phyloP scores from a whole-genome alignment of 225 moss, liverwort and hornwort genomes.

The Sphagnum tenellum region DNA sequence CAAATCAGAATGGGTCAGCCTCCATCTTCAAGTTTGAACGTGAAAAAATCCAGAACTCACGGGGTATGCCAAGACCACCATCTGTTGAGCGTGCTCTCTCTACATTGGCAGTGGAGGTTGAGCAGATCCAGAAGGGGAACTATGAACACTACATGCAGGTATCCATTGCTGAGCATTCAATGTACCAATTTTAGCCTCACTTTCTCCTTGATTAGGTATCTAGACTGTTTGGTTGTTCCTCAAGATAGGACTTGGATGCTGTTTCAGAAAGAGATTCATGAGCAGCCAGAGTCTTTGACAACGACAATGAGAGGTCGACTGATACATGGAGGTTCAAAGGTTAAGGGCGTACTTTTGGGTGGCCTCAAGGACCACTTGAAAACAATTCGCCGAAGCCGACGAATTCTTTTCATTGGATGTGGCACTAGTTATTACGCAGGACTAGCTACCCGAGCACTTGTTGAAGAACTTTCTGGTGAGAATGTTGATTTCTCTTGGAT shows the following conservation, averaged over 20 bases:
- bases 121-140: slow-evolving; percentile 92
- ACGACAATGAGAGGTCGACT: slow-evolving; percentile 96
- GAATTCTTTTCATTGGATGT: slow-evolving; percentile 95
- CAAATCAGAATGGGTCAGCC: slow-evolving; percentile 55
- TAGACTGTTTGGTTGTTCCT: no score
- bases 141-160: slow-evolving; percentile 96
- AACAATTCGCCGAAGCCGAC: slow-evolving; percentile 78
- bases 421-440: slow-evolving; percentile 98
- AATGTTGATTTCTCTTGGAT: no score
- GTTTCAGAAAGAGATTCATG: slow-evolving; percentile 81
- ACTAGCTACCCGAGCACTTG: slow-evolving; percentile 79
- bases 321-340: slow-evolving; percentile 71
- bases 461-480: slow-evolving; percentile 97
- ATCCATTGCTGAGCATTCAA: no score
- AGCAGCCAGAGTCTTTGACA: slow-evolving; percentile 96
- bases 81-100: slow-evolving; percentile 89
- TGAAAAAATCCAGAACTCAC: slow-evolving; percentile 42
- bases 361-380: slow-evolving; percentile 88
- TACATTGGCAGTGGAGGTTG: slow-evolving; percentile 95
- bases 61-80: slow-evolving; percentile 72
- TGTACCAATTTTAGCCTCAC: no score
- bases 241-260: no score
- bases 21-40: slow-evolving; percentile 88
- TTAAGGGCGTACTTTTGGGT: slow-evolving; percentile 86
- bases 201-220: no score